A percentile compares a stretch with the other conserved stretches of the same genome.
phyloP scores from a whole-genome alignment of 768 basidiomycete species.

The Nidula microcarpa region DNA sequence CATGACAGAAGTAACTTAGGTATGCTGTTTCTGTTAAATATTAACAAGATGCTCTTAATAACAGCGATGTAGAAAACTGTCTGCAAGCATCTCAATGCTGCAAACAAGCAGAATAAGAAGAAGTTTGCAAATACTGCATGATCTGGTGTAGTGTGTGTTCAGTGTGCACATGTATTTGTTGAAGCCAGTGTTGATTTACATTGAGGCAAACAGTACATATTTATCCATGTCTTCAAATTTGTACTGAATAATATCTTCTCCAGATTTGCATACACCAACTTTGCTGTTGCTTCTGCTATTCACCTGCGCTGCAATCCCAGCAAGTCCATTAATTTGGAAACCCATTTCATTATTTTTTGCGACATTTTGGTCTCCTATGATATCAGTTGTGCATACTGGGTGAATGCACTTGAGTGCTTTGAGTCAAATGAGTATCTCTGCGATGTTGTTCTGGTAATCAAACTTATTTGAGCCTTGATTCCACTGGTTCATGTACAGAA shows the following conservation, averaged over 20 bases:
- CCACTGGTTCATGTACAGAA: constrained; percentile 20
- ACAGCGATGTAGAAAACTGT: too few species aligned
- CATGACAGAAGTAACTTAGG: too few species aligned
- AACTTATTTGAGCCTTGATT: constrained; percentile 9
- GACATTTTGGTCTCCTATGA: constrained; percentile 17
- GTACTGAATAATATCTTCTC: neutral
- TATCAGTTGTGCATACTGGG: constrained; percentile 16
- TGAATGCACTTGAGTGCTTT: constrained; percentile 13
- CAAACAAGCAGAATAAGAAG: too few species aligned
- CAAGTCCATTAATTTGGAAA: neutral
- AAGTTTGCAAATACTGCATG: too few species aligned
- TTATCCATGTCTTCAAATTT: neutral
- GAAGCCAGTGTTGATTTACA: constrained; percentile 11
- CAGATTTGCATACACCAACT: constrained; percentile 17
- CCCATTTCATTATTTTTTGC: neutral
- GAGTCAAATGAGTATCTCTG: constrained; percentile 3
- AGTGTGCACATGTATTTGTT: too few species aligned
- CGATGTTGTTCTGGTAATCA: constrained; percentile 4
- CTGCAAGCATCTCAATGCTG: too few species aligned
- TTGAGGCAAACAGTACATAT: constrained; percentile 20
- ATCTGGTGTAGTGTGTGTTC: too few species aligned
- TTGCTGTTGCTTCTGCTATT: constrained; percentile 11
- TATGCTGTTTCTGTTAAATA: too few species aligned
- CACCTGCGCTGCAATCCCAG: neutral
- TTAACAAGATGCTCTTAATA: too few species aligned